A percentile compares a stretch with the other conserved stretches of the same genome.
These are phyloP conservation scores for Chrysochromulina tobinii DNA, from an alignment of 78 protist species.

Conservation along the genomic window DNA sequence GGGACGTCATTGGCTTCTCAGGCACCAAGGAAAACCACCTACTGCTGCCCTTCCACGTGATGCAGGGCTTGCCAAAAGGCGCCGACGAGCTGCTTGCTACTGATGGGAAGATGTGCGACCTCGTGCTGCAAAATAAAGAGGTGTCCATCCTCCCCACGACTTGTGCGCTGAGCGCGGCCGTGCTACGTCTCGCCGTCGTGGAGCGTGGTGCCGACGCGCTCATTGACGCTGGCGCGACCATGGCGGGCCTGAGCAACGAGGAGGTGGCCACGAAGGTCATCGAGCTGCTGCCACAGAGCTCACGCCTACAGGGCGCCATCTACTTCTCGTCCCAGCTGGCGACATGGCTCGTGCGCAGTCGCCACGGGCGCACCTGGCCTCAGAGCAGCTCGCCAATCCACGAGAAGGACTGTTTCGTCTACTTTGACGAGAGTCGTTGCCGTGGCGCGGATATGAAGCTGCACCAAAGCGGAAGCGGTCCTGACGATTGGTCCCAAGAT, in stretches of 20 bases:
- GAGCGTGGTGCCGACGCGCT: not conserved
- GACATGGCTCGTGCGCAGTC: not conserved
- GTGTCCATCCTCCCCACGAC: not conserved
- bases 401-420: not conserved
- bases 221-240: not conserved
- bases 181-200: not conserved
- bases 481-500: not conserved
- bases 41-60: not conserved
- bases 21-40: conserved; percentile 25
- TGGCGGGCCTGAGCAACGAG: not conserved
- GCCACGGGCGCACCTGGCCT: not conserved
- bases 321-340: not conserved
- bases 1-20: not conserved
- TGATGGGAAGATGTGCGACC: conserved; percentile 5
- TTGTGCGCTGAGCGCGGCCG: not conserved
- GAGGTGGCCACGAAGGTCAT: not conserved
- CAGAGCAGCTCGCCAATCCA: not conserved
- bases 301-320: not conserved
- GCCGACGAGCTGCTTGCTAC: not conserved
- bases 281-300: not conserved
- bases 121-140: not conserved
- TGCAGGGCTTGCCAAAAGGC: not conserved
- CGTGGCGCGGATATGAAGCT: conserved; percentile 2
- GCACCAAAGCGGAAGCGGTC: not conserved
- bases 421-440: conserved; percentile 4